Evolutionary conservation across 2,329 filamentous ascomycete species (phyloP), one percentile per base, ranked within the genome.

Genomic region (Eurotiales sp.): DNA sequence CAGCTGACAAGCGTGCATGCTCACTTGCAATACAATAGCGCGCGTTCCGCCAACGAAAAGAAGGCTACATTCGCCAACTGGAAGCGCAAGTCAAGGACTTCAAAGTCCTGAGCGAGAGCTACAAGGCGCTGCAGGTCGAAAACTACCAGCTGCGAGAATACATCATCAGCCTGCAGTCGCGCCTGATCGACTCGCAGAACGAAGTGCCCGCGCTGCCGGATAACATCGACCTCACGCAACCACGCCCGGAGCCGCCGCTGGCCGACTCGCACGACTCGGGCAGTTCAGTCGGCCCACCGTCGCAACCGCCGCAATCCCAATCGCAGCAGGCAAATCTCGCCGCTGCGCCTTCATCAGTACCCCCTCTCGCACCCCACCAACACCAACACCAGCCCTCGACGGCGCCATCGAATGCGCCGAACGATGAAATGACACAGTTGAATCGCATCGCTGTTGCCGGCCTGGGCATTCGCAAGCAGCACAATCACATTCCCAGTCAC

Each of bases 61-160:
- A 99, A 72, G 88, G 89, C 41, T 96, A 99, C 69, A 99, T 99
- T 70, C 95, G 95, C 76, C 95, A 95, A 69, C 81, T 99, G 6
- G 93, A 99, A 72, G 87, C 93, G 66, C 89, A 97, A 67, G 90
- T 96, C 46, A 85, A 89, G 62, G 88, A 93, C 25, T 88, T 84
- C 58, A 80, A 83, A 59, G 79, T 83, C 15, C 82, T 96, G 70
- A 87, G 90, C 59, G 81, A 87, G 56, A 83, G 81, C 51, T 90
- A 83, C 71, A 93, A 95, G 69, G 75, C 79, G n/a, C 74, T 95
- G 22, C 89, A 96, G 65, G 78, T 82, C 23, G 92, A 99, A 69
- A 96, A 96, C 72, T 93, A 91, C 66, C 84, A 88, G 56, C 77
- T 99, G 37, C 85, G 91, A 59, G 90, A 96, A 68, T 97, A 97